These are phyloP conservation scores for Fusarium sp. DNA, from an alignment of 2,329 filamentous ascomycete genomes.

Conservation along the genomic window DNA sequence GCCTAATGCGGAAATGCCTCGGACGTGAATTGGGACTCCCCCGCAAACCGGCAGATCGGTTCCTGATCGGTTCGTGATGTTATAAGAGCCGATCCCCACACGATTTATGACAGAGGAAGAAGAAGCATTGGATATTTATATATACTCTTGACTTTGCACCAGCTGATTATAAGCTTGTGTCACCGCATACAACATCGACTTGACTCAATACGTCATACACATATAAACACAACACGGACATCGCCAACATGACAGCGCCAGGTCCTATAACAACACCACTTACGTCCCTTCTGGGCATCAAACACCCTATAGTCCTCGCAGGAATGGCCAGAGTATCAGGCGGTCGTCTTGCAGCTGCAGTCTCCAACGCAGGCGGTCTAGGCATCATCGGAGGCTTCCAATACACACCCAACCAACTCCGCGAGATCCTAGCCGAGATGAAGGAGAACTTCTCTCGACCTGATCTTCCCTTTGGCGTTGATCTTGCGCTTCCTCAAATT, in stretches of 20 bases:
- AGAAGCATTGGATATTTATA: neutral
- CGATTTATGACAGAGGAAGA: neutral
- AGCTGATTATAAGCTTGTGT: neutral
- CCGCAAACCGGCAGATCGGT: slow-evolving; percentile 45
- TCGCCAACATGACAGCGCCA: slow-evolving; percentile 53
- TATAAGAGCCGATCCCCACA: slow-evolving; percentile 29
- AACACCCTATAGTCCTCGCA: slow-evolving; percentile 90
- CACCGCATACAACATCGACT: neutral
- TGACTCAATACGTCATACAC: neutral
- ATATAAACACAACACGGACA: neutral
- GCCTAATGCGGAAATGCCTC: slow-evolving; percentile 51
- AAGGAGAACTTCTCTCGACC: slow-evolving; percentile 77
- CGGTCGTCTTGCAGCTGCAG: slow-evolving; percentile 81
- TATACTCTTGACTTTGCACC: neutral
- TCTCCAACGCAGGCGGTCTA: slow-evolving; percentile 88
- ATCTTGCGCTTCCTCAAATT: slow-evolving; percentile 90
- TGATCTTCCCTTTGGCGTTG: slow-evolving; percentile 85
- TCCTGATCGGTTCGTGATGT: slow-evolving; percentile 34
- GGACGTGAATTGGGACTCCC: slow-evolving; percentile 42
- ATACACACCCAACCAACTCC: slow-evolving; percentile 80
- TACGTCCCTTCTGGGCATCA: slow-evolving; percentile 81
- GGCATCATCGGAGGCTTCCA: slow-evolving; percentile 78
- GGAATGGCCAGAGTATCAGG: slow-evolving; percentile 92
- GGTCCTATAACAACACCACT: slow-evolving; percentile 79
- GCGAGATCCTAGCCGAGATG: slow-evolving; percentile 84